These are phyloP conservation scores for Apiospora saccharicola DNA, from an alignment of 2,329 filamentous ascomycete genomes.

Conservation along the genomic window DNA sequence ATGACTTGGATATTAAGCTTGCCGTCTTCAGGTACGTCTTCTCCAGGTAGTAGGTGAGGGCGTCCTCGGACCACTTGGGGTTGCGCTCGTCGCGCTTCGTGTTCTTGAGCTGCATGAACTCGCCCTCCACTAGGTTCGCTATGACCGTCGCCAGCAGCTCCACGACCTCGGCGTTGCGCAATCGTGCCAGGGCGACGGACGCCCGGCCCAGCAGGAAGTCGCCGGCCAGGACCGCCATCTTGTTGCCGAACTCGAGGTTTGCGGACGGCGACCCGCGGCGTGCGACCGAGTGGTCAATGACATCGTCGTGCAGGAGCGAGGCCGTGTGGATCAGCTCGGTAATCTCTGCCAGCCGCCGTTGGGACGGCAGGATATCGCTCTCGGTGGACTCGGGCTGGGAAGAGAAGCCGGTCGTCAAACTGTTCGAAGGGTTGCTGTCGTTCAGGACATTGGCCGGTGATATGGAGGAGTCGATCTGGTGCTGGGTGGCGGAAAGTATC, in stretches of 20 bases:
- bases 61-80: slow-evolving; percentile 86
- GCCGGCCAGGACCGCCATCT: slow-evolving; percentile 98
- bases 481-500: slow-evolving; percentile 33
- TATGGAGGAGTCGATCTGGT: slow-evolving; percentile 61
- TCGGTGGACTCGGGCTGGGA: slow-evolving; percentile 55
- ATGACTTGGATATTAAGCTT: slow-evolving; percentile 94
- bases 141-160: slow-evolving; percentile 96
- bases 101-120: slow-evolving; percentile 99
- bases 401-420: slow-evolving; percentile 56
- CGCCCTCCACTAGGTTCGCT: slow-evolving; percentile 95
- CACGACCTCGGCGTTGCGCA: slow-evolving; percentile 92
- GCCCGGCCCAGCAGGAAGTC: slow-evolving; percentile 94
- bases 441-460: slow-evolving; percentile 68
- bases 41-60: slow-evolving; percentile 91
- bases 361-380: slow-evolving; percentile 85
- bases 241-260: slow-evolving; percentile 96
- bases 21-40: slow-evolving; percentile 99
- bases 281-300: slow-evolving; percentile 91
- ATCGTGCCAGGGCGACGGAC: slow-evolving; percentile 88
- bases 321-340: slow-evolving; percentile 97
- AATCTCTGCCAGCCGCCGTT: slow-evolving; percentile 92
- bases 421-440: slow-evolving; percentile 80
- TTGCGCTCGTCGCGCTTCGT: slow-evolving; percentile 86
- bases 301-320: slow-evolving; percentile 95
- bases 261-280: slow-evolving; percentile 86